phyloP scores from a whole-genome alignment of 2,329 filamentous ascomycete genomes.

The Fusarium floridanum region DNA sequence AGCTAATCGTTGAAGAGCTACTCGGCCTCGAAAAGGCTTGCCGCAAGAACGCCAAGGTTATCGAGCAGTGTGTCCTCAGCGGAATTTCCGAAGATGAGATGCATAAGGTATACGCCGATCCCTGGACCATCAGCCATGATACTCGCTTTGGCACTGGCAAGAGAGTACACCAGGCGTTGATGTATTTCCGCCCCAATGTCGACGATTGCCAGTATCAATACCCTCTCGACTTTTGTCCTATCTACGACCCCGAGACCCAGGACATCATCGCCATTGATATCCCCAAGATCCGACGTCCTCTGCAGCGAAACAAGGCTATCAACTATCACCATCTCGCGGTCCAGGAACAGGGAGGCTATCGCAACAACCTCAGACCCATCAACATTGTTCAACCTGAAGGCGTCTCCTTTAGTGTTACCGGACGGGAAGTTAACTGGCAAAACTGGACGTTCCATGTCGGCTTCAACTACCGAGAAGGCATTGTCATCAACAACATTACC shows the following conservation, averaged over 20 bases:
- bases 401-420: constrained; percentile 82
- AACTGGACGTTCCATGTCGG: constrained; percentile 94
- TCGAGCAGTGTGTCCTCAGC: constrained; percentile 87
- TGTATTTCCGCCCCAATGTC: constrained; percentile 90
- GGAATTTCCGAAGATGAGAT: constrained; percentile 87
- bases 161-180: constrained; percentile 90
- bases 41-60: constrained; percentile 84
- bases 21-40: constrained; percentile 81
- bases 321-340: constrained; percentile 85
- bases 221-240: constrained; percentile 93
- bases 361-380: constrained; percentile 85
- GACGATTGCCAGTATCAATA: constrained; percentile 93
- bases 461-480: constrained; percentile 94
- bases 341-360: constrained; percentile 79
- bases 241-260: constrained; percentile 84
- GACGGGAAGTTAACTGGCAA: constrained; percentile 85
- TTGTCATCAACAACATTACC: constrained; percentile 90
- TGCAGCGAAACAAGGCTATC: constrained; percentile 78
- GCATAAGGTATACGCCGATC: constrained; percentile 96
- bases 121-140: constrained; percentile 96
- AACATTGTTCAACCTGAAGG: constrained; percentile 90
- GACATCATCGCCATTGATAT: constrained; percentile 87
- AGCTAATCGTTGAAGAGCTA: constrained; percentile 93
- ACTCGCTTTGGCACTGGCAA: constrained; percentile 84
- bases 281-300: constrained; percentile 79